Base-by-base conservation (phyloP, 371 early-diverging fungal species). In the Mucor mucedo region DNA sequence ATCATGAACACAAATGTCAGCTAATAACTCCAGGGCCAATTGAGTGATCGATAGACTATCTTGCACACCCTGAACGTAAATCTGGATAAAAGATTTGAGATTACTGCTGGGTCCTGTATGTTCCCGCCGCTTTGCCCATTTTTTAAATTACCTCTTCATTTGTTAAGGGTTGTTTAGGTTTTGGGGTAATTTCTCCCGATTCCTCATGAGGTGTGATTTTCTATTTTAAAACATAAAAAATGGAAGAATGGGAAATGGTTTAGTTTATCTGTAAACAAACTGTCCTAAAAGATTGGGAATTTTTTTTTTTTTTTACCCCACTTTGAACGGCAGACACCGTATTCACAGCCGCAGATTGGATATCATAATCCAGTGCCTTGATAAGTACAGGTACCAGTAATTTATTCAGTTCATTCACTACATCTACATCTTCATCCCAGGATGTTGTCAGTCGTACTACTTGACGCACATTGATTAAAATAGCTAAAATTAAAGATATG, bases 11-110 rank as follows among this genome's bases (percentile, higher is more conserved):
- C 89, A 93, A 29, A 95, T 87, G 63, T 91, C 92, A 55, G 95
- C 88, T 5, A 94, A 76, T 42, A 96, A 67, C 68, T 96, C 96
- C n/a, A 94, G 77, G 11, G 87, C 82, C 21, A 92, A 72, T 69
- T 92, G 93, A 8, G 90, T 72, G 14, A 89, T 88, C n/a, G 82
- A 80, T 55, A 92, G 68, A 5, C 83, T 83, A 14, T 84, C 75
- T 61, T 84, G 80, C 9, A 88, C 76, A 29, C 63, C 58, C 65
- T 81, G 75, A n/a, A 81, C 62, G 57, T 71, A 76, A 48, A 60
- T 50, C 76, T 79, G 55, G 30, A 58, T 58, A 35, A 47, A 33
- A 58, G 14, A 44, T 33, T 49, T 35, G 16, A 10, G 14, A 27
- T 44, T 21, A 40, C 38, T 28, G 38, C 29, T 9, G 30, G 29